Conservation (phyloP, 371 early-diverging fungal species). For the Apophysomyces elegans region DNA sequence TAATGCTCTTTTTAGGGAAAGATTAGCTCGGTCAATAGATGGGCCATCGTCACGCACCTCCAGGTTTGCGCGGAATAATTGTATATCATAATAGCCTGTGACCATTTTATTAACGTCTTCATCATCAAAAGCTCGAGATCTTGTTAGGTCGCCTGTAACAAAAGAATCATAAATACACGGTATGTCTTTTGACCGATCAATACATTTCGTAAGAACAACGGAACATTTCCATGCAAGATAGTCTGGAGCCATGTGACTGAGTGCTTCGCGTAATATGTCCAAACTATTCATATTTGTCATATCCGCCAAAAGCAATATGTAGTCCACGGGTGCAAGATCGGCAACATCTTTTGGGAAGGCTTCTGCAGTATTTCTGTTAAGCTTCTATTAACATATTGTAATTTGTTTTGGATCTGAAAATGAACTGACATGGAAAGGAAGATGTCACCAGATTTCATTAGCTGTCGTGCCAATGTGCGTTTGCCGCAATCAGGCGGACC, state of each 20-base stretch:
- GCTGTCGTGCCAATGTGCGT: conserved; percentile 31
- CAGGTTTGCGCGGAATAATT: conserved; percentile 30
- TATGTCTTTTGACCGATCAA: background rate
- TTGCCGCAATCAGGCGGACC: conserved; percentile 40
- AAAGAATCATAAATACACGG: background rate
- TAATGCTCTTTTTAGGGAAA: background rate
- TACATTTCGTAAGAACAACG: conserved; percentile 43
- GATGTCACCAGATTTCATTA: conserved; percentile 26
- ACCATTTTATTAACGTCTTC: conserved; percentile 15
- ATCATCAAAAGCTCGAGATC: conserved; percentile 21
- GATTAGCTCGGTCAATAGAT: background rate
- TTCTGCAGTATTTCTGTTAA: conserved; percentile 30
- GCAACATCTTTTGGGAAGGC: conserved; percentile 12
- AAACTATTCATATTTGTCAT: conserved; percentile 33
- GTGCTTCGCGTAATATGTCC: conserved; percentile 10
- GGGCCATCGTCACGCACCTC: conserved; percentile 15
- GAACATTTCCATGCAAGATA: conserved; percentile 28
- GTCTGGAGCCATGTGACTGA: conserved; percentile 18
- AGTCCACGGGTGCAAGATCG: conserved; percentile 25
- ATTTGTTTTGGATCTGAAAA: background rate
- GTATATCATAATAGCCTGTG: conserved; percentile 14
- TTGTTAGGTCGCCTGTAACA: conserved; percentile 28
- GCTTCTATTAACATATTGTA: no score
- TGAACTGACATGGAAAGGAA: conserved; percentile 36
- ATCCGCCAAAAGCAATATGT: conserved; percentile 35